phyloP scores from a whole-genome alignment of 2,329 filamentous ascomycete genomes.

The Cladorrhinum sp. region DNA sequence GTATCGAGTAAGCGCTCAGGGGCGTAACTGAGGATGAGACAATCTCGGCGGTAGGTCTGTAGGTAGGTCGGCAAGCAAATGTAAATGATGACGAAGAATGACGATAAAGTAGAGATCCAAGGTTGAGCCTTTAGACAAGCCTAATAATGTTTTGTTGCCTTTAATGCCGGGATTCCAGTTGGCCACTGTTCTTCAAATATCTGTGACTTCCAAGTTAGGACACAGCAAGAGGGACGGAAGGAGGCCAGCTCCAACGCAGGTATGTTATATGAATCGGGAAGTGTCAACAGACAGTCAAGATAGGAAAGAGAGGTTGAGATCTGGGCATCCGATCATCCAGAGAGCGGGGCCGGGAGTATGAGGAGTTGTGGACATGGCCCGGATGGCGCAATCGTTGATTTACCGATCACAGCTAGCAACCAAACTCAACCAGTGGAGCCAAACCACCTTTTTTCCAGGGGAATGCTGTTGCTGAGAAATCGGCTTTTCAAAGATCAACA shows the following conservation, averaged over 20 bases:
- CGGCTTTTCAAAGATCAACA: background rate
- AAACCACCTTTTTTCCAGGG: slow-evolving; percentile 5
- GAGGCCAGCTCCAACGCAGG: slow-evolving; percentile 1
- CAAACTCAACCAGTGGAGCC: slow-evolving; percentile 3
- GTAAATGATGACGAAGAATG: background rate
- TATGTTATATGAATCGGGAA: background rate
- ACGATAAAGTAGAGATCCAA: background rate
- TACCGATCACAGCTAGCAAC: slow-evolving; percentile 25
- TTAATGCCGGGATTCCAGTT: background rate
- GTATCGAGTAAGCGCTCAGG: background rate
- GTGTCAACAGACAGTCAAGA: background rate
- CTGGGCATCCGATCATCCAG: slow-evolving; percentile 4
- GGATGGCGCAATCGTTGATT: slow-evolving; percentile 26
- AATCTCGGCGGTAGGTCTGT: background rate
- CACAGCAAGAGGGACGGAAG: background rate
- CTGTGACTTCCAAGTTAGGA: background rate
- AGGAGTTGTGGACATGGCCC: slow-evolving; percentile 18
- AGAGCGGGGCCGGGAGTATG: slow-evolving; percentile 19
- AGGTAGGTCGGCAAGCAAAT: background rate
- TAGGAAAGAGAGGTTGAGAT: background rate
- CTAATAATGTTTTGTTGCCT: background rate
- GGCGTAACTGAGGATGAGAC: background rate
- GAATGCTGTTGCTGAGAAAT: background rate
- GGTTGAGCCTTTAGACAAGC: background rate
- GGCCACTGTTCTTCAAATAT: background rate